These are phyloP conservation scores for Ogataea pini DNA, from an alignment of 805 yeast species.

Conservation along the genomic window DNA sequence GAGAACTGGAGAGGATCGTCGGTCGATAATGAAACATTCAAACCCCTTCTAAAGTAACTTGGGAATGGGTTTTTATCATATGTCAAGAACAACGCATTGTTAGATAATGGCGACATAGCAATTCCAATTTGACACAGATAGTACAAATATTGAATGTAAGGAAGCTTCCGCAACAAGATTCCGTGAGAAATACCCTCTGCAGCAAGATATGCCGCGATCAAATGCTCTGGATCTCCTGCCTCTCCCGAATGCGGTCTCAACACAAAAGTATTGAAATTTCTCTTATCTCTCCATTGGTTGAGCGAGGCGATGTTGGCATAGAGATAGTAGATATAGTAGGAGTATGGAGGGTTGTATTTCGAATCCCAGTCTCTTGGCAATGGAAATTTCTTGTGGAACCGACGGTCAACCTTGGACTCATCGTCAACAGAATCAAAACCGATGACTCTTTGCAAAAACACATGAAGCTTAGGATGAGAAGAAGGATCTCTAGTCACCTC, in stretches of 20 bases:
- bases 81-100: conserved; percentile 92
- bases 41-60: conserved; percentile 85
- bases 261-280: conserved; percentile 87
- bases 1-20: conserved; percentile 98
- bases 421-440: conserved; percentile 99
- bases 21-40: conserved; percentile 91
- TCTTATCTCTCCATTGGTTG: conserved; percentile 75
- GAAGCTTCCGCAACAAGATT: conserved; percentile 86
- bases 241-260: conserved; percentile 98
- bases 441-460: conserved; percentile 88
- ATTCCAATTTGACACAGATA: conserved; percentile 94
- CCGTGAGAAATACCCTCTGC: conserved; percentile 97
- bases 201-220: conserved; percentile 83
- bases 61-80: conserved; percentile 97
- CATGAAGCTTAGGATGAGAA: conserved; percentile 85
- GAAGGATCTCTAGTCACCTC: conserved; percentile 86
- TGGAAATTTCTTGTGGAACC: conserved; percentile 81
- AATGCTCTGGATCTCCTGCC: conserved; percentile 99
- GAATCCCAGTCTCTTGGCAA: conserved; percentile 82
- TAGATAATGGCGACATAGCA: conserved; percentile 98
- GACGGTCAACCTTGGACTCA: conserved; percentile 88
- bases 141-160: conserved; percentile 90
- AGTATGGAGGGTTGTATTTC: conserved; percentile 90
- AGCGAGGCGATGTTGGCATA: conserved; percentile 84
- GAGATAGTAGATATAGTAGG: conserved; percentile 87